Evolutionary conservation across 805 yeast genomes (phyloP).

Genomic region (Yarrowia hollandica): DNA sequence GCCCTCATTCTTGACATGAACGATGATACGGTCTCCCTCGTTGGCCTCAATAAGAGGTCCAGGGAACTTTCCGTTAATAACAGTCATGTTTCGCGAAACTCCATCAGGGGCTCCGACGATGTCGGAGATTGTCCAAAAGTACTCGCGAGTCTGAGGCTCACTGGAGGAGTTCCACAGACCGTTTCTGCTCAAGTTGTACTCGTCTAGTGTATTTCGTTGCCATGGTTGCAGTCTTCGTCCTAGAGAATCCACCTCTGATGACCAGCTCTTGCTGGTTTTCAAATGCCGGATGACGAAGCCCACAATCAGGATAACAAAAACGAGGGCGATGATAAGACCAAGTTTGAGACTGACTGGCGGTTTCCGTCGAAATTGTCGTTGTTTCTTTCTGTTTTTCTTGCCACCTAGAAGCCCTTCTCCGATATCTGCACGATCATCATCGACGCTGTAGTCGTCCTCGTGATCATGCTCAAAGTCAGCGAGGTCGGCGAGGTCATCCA

Average conservation of each 20-base stretch:
- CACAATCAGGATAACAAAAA: not conserved
- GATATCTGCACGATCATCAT: conserved; percentile 12
- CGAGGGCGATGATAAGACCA: not conserved
- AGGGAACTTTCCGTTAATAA: conserved; percentile 51
- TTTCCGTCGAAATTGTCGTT: not conserved
- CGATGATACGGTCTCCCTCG: conserved; percentile 43
- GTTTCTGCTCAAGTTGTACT: conserved; percentile 34
- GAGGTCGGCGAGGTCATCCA: not conserved
- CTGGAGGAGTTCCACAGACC: conserved; percentile 31
- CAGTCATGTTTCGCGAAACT: conserved; percentile 40
- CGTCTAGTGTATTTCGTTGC: conserved; percentile 39
- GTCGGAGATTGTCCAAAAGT: conserved; percentile 34
- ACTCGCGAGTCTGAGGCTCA: conserved; percentile 33
- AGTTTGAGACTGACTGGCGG: conserved; percentile 3
- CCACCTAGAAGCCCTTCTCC: conserved; percentile 19
- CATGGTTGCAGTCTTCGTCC: conserved; percentile 33
- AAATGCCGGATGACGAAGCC: not conserved
- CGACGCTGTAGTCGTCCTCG: conserved; percentile 17
- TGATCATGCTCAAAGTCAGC: conserved; percentile 5
- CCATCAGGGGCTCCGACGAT: conserved; percentile 35
- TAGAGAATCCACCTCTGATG: conserved; percentile 5
- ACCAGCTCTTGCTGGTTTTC: not conserved
- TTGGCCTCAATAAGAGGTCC: conserved; percentile 50
- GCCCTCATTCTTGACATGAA: conserved; percentile 46
- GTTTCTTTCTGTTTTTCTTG: not conserved